Conservation (phyloP, 345 rosid genomes). For the Eucalyptus marginata region DNA sequence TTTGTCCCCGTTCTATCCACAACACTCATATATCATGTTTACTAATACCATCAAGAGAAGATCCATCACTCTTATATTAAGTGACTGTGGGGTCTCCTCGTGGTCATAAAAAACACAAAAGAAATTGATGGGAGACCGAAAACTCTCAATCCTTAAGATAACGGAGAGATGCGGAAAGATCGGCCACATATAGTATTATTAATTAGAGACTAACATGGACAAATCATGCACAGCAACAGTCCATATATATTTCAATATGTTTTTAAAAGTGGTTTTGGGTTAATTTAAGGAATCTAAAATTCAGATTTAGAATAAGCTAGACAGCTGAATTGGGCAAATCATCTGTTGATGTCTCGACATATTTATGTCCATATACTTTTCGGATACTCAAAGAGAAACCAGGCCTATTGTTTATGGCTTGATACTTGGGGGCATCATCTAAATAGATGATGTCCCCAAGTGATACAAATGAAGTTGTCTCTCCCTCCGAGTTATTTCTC, state of each 20-base stretch:
- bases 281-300: not conserved
- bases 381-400: not conserved
- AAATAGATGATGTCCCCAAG: not conserved
- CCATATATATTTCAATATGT: not conserved
- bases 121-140: no score
- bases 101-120: not conserved
- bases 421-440: not conserved
- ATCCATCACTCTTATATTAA: not conserved
- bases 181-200: no score
- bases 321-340: not conserved
- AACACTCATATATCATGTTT: not conserved
- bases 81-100: not conserved
- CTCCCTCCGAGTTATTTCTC: not conserved
- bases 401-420: not conserved
- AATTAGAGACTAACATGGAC: no score
- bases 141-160: no score
- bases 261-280: no score
- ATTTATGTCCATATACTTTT: not conserved
- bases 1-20: not conserved
- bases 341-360: fast-evolving
- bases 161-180: no score
- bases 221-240: not conserved
- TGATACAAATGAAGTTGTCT: not conserved
- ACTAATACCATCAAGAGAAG: not conserved
- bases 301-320: not conserved